A percentile compares a stretch with the other conserved stretches of the same genome.
Evolutionary conservation across 2,329 filamentous ascomycete species (phyloP).

Genomic region (Podosphaera fusca): DNA sequence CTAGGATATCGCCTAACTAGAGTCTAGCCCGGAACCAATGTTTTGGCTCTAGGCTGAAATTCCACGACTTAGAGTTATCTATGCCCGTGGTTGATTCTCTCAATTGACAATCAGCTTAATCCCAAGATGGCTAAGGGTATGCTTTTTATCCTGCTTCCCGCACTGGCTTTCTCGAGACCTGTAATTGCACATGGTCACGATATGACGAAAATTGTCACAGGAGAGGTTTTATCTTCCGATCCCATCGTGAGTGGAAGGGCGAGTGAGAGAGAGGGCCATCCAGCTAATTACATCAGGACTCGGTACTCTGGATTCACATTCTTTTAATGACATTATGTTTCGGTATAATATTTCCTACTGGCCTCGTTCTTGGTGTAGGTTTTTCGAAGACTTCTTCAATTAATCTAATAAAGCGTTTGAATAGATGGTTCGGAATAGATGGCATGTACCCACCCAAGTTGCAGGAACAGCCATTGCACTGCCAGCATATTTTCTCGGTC

Average conservation of each 20-base stretch:
- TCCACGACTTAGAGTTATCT: not conserved
- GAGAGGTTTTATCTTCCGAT: slow-evolving; percentile 44
- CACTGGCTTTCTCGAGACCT: slow-evolving; percentile 2
- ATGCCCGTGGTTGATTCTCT: not conserved
- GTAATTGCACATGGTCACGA: slow-evolving; percentile 20
- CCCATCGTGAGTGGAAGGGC: slow-evolving; percentile 35
- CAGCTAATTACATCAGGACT: slow-evolving; percentile 32
- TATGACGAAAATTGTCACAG: slow-evolving; percentile 38
- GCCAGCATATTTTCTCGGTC: slow-evolving; percentile 74
- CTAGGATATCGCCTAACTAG: not conserved
- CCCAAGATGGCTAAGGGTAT: not conserved
- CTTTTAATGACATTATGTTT: slow-evolving; percentile 69
- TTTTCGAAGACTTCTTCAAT: not conserved
- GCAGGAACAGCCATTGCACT: slow-evolving; percentile 53
- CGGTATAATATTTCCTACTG: slow-evolving; percentile 76
- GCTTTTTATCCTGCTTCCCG: not conserved
- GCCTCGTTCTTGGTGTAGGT: slow-evolving; percentile 82
- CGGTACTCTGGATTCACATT: slow-evolving; percentile 83
- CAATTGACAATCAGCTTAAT: too few species aligned
- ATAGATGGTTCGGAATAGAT: slow-evolving; percentile 70
- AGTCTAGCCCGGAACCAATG: not conserved
- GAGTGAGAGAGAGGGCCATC: not conserved
- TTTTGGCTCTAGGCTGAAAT: not conserved
- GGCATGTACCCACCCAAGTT: slow-evolving; percentile 80
- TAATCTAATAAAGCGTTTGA: slow-evolving; percentile 3